A percentile compares a stretch with the other conserved stretches of the same genome.
Evolutionary conservation across 176 grass and related monocot species (phyloP).

Genomic region (Oropetium thomaeum): DNA sequence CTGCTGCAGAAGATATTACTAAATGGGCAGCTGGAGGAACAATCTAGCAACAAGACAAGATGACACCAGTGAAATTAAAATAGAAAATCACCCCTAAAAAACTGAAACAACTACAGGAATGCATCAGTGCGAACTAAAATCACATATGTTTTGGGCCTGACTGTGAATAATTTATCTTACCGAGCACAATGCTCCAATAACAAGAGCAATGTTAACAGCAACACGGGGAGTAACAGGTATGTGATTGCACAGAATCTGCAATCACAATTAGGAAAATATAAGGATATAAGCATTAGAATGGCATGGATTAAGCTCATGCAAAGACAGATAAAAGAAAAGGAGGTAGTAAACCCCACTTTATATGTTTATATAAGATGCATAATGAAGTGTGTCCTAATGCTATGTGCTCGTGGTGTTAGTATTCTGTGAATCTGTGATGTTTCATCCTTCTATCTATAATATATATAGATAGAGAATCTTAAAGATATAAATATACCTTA

Average conservation of each 20-base stretch:
- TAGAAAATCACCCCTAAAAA: slow-evolving; percentile 9
- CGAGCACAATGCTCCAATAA: slow-evolving; percentile 83
- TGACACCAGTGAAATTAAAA: slow-evolving; percentile 24
- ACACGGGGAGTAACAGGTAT: slow-evolving; percentile 51
- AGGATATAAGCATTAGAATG: slow-evolving; percentile 9
- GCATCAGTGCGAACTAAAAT: not conserved
- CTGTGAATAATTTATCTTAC: slow-evolving; percentile 45
- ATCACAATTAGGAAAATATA: slow-evolving; percentile 34
- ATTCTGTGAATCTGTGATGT: not conserved
- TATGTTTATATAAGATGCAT: not conserved
- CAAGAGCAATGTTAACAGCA: slow-evolving; percentile 78
- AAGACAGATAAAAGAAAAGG: slow-evolving; percentile 4
- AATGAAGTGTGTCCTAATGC: not conserved
- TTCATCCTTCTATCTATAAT: not conserved
- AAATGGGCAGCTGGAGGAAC: slow-evolving; percentile 75
- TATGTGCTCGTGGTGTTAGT: not conserved
- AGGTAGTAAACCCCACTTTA: not conserved
- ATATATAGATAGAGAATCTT: not conserved
- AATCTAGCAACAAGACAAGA: slow-evolving; percentile 45
- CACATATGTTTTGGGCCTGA: slow-evolving; percentile 9
- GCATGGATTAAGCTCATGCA: slow-evolving; percentile 16
- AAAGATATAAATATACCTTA: slow-evolving; percentile 54
- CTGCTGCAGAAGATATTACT: slow-evolving; percentile 69
- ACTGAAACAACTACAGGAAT: not conserved
- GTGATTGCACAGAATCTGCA: slow-evolving; percentile 67